Evolutionary conservation across 768 basidiomycete species (phyloP).

Genomic region (Rhodocollybia butyracea): DNA sequence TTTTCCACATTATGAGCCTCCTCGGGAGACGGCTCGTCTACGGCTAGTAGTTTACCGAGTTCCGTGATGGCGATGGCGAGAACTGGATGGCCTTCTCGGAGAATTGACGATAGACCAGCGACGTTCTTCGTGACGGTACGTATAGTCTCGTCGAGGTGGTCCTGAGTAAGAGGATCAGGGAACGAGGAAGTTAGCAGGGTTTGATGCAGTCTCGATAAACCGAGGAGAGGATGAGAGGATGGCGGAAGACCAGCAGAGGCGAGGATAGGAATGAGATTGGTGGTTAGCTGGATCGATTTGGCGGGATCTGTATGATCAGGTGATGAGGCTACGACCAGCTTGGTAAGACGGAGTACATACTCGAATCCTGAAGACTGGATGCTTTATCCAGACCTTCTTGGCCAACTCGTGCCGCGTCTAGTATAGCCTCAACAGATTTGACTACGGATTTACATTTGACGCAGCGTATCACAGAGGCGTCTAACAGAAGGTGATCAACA

Average conservation of each 20-base stretch:
- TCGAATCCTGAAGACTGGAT: conserved; percentile 52
- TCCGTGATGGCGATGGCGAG: conserved; percentile 75
- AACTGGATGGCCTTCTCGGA: conserved; percentile 70
- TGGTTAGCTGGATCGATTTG: conserved; percentile 57
- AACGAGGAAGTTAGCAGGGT: conserved; percentile 60
- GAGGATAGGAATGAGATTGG: conserved; percentile 64
- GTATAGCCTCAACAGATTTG: conserved; percentile 45
- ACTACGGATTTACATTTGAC: conserved; percentile 49
- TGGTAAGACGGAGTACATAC: conserved; percentile 30
- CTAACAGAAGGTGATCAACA: neutral
- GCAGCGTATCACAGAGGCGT: conserved; percentile 42
- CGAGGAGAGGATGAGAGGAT: conserved; percentile 75
- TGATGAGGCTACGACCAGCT: neutral
- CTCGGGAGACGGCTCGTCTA: conserved; percentile 69
- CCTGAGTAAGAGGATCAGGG: conserved; percentile 36
- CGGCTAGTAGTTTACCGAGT: conserved; percentile 75
- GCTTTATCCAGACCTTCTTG: conserved; percentile 78
- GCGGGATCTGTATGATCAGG: conserved; percentile 42
- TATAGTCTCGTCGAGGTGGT: conserved; percentile 60
- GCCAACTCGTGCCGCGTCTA: conserved; percentile 66
- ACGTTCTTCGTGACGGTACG: conserved; percentile 51
- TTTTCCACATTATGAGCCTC: too few species aligned
- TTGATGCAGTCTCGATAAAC: conserved; percentile 67
- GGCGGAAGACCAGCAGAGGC: conserved; percentile 55
- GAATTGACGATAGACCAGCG: conserved; percentile 49